These are phyloP conservation scores for Ustilago curta DNA, from an alignment of 1,284 basidiomycete genomes.

Conservation along the genomic window DNA sequence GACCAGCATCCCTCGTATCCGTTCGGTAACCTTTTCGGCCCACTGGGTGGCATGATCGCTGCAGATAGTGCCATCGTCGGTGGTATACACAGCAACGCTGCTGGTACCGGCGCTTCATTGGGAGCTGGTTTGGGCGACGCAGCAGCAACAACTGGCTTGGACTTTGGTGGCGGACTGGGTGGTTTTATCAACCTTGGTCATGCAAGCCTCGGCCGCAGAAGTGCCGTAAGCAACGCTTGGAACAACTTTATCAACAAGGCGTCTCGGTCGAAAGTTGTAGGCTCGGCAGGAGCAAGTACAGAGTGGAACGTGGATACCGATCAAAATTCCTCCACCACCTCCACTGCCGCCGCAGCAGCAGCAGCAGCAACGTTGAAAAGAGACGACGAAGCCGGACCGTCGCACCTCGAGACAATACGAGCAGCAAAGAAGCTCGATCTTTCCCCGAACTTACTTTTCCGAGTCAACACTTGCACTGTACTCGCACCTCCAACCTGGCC, in stretches of 20 bases:
- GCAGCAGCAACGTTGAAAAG: not conserved
- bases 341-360: not conserved
- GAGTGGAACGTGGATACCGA: constrained; percentile 19
- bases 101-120: not conserved
- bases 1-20: constrained; percentile 64
- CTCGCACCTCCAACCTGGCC: constrained; percentile 53
- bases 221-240: constrained; percentile 35
- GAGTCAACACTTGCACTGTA: constrained; percentile 30
- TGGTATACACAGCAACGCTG: constrained; percentile 9
- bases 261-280: constrained; percentile 39
- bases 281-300: constrained; percentile 12
- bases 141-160: constrained; percentile 26
- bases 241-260: constrained; percentile 47
- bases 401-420: constrained; percentile 9
- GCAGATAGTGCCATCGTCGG: constrained; percentile 48
- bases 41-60: constrained; percentile 30
- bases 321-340: not conserved
- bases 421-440: constrained; percentile 38
- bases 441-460: constrained; percentile 35
- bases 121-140: constrained; percentile 24
- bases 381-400: not conserved
- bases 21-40: constrained; percentile 56
- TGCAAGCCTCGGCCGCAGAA: constrained; percentile 30
- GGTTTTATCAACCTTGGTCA: constrained; percentile 37
- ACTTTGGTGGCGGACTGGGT: constrained; percentile 44